These are phyloP conservation scores for Amphibolis antarctica DNA, from an alignment of 106 monocot genomes.

Conservation along the genomic window DNA sequence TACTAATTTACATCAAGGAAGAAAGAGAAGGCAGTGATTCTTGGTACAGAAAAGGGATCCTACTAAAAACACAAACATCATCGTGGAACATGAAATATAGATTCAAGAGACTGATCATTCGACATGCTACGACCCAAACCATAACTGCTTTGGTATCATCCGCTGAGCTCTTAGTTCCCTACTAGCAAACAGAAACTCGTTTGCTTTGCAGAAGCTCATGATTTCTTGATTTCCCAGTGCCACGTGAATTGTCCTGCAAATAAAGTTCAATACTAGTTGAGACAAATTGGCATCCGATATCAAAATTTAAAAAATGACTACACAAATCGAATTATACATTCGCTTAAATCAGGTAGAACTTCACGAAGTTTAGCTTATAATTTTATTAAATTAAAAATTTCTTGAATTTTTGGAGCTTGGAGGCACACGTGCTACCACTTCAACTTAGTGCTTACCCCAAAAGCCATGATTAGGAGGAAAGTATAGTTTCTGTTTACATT, in stretches of 20 bases:
- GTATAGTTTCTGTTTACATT: not conserved
- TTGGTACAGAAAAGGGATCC: not conserved
- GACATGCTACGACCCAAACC: not conserved
- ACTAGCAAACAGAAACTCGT: constrained; percentile 1
- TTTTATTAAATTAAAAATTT: not conserved
- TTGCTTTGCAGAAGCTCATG: not conserved
- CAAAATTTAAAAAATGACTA: no score
- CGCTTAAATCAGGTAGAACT: no score
- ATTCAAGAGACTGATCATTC: no score
- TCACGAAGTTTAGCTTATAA: not conserved
- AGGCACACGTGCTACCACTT: not conserved
- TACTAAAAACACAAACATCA: not conserved
- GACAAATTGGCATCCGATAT: no score
- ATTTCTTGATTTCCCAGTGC: not conserved
- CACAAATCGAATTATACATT: no score
- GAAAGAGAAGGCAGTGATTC: not conserved
- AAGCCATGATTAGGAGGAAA: not conserved
- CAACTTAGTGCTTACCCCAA: not conserved
- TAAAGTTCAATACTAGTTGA: not conserved
- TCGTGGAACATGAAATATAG: no score
- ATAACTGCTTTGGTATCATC: not conserved
- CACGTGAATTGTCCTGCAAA: not conserved
- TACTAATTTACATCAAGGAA: not conserved
- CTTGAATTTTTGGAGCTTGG: not conserved
- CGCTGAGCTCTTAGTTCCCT: not conserved